Evolutionary conservation across 2,329 filamentous ascomycete species (phyloP), one percentile per base, ranked within the genome.

Genomic region (Cordyceps fumosorosea): DNA sequence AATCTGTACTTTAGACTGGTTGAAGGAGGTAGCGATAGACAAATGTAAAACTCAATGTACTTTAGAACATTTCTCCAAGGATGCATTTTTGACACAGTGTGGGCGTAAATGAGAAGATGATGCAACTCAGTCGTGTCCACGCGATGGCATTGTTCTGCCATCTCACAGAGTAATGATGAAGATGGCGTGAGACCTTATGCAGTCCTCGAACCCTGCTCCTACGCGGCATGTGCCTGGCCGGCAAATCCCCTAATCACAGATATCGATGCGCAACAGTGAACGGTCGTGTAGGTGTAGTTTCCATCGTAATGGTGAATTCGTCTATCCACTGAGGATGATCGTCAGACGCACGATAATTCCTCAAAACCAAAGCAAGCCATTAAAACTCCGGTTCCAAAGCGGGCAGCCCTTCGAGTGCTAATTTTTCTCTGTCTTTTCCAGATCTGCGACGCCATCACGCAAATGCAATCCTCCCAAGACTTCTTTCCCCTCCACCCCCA

Each of bases 311-410:
- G 70, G 72, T 74, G 26, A 29, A 76, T 76, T 78, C 70, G 73
- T 76, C 75, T 77, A 78, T 75, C 71, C 71, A 72, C 71, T 70
- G 69, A 73, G 73, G 70, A 76, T 72, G 70, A 73, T 76, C 72
- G 74, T 75, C 72, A 76, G 71, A 76, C 70, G 72, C 70, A 74
- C 74, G 68, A 74, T 74, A 71, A 72, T 34, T 76, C 73, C 74
- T 72, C 69, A 72, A 76, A 76, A 73, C 71, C 75, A 75, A 65
- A 77, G 74, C 74, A 76, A 75, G 73, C 74, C 75, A 74, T 74
- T 72, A 73, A 76, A 78, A 76, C 77, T 76, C 76, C 65, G 69
- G 70, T 77, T 76, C 74, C 75, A 74, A 77, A 77, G 75, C 73
- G 74, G 48, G 74, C 74, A 74, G 74, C 73, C 74, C 70, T 75